Evolutionary conservation across 148 eudicot genomes (phyloP).

Genomic region (Heliosperma pusillum): DNA sequence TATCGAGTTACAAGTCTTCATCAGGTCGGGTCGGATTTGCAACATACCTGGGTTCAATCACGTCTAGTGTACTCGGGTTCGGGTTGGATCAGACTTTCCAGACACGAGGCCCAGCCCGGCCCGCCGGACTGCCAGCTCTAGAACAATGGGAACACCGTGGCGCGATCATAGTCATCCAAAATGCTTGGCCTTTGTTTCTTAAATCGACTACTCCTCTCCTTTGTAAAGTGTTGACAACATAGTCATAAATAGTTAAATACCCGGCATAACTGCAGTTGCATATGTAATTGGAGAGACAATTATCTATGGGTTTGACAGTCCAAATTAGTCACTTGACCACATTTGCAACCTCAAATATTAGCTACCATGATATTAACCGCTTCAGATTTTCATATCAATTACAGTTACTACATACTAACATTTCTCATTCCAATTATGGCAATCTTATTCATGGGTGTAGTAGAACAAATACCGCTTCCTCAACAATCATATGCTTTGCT

Average conservation of each 20-base stretch:
- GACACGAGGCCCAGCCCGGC: too few relatives aligned
- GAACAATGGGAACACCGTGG: slow-evolving; percentile 24
- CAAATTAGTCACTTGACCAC: slow-evolving; percentile 19
- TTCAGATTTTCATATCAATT: slow-evolving; percentile 8
- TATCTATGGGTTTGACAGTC: slow-evolving; percentile 19
- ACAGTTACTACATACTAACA: background rate
- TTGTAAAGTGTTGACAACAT: background rate
- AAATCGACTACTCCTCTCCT: background rate
- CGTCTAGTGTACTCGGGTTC: too few relatives aligned
- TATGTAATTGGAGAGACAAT: slow-evolving; percentile 9
- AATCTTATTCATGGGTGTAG: background rate
- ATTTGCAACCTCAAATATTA: slow-evolving; percentile 19
- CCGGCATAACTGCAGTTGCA: slow-evolving; percentile 5
- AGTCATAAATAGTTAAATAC: too few relatives aligned
- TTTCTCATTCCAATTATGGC: slow-evolving; percentile 14
- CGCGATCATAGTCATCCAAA: slow-evolving; percentile 24
- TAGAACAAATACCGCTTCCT: slow-evolving; percentile 6
- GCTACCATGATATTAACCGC: background rate
- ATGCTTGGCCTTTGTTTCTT: background rate
- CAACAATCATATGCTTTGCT: slow-evolving; percentile 50
- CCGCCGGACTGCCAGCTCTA: too few relatives aligned
- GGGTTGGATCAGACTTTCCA: too few relatives aligned
- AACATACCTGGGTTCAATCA: too few relatives aligned
- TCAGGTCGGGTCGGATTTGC: too few relatives aligned
- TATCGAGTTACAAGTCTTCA: too few relatives aligned